Percentiles rank a stretch among this genome's conserved stretches.
These are phyloP conservation scores for Elaphomyces granulatus DNA, from an alignment of 495 filamentous ascomycete genomes.

Conservation along the genomic window DNA sequence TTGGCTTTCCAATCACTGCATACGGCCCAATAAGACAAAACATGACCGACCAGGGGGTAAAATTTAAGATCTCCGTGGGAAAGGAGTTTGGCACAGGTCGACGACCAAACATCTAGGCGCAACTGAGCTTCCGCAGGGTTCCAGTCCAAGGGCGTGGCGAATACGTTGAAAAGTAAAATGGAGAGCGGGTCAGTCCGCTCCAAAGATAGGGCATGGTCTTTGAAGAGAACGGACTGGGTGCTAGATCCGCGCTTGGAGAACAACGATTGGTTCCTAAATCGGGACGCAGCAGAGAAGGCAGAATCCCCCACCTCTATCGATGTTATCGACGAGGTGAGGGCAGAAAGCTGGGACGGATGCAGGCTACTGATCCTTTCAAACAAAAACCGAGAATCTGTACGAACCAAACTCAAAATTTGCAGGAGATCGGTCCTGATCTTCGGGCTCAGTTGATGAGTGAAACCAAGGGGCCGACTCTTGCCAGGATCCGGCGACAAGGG, in stretches of 20 bases:
- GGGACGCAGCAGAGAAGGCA: slow-evolving; percentile 58
- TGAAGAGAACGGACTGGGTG: slow-evolving; percentile 39
- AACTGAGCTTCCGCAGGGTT: slow-evolving; percentile 65
- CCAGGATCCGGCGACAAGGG: slow-evolving; percentile 17
- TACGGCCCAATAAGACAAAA: slow-evolving; percentile 69
- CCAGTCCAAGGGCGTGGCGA: slow-evolving; percentile 54
- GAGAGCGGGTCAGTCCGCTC: slow-evolving; percentile 80
- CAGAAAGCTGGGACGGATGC: slow-evolving; percentile 55
- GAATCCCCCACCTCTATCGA: slow-evolving; percentile 66
- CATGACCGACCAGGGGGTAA: slow-evolving; percentile 26
- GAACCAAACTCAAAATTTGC: slow-evolving; percentile 64
- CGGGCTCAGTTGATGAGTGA: slow-evolving; percentile 66
- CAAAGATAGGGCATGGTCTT: slow-evolving; percentile 44
- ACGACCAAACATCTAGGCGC: slow-evolving; percentile 75
- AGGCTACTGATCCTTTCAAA: slow-evolving; percentile 63
- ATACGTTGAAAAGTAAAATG: slow-evolving; percentile 73
- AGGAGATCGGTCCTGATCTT: slow-evolving; percentile 61
- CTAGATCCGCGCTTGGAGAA: slow-evolving; percentile 44
- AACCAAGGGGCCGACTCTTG: slow-evolving; percentile 42
- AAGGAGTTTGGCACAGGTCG: slow-evolving; percentile 62
- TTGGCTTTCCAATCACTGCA: slow-evolving; percentile 82
- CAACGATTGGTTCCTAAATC: slow-evolving; percentile 39
- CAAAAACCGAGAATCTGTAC: slow-evolving; percentile 75
- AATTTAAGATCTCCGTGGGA: slow-evolving; percentile 30
- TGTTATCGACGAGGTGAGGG: slow-evolving; percentile 60